Conservation (phyloP, 1,284 basidiomycete genomes). For the Ceratobasidium papillatum region DNA sequence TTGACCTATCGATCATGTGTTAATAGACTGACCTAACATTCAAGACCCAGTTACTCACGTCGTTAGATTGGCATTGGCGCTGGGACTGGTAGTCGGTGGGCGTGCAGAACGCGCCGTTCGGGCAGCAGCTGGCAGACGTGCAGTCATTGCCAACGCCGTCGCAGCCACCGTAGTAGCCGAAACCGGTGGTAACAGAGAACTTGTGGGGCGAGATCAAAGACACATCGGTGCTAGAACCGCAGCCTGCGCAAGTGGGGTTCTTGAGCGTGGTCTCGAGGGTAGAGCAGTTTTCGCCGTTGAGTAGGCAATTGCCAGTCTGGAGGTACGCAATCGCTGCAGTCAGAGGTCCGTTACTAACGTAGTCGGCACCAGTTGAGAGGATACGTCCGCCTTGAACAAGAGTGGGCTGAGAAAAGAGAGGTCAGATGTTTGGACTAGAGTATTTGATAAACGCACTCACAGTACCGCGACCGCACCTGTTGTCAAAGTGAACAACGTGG, state of each 20-base stretch:
- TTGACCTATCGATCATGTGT: slow-evolving; percentile 41
- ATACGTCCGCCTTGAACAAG: slow-evolving; percentile 47
- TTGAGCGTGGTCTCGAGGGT: slow-evolving; percentile 56
- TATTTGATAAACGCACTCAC: slow-evolving; percentile 44
- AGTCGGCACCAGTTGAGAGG: slow-evolving; percentile 50
- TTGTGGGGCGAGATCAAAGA: slow-evolving; percentile 57
- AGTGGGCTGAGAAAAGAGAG: slow-evolving; percentile 45
- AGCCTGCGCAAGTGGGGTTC: slow-evolving; percentile 55
- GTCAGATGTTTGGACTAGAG: background rate
- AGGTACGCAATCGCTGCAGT: slow-evolving; percentile 56
- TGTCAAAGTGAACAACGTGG: slow-evolving; percentile 49
- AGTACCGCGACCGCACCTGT: slow-evolving; percentile 54
- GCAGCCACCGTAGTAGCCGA: slow-evolving; percentile 58
- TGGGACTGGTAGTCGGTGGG: slow-evolving; percentile 53
- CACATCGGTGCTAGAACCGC: slow-evolving; percentile 58
- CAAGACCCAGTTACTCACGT: slow-evolving; percentile 48
- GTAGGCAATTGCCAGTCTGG: slow-evolving; percentile 55
- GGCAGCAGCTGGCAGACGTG: slow-evolving; percentile 48
- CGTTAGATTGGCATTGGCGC: slow-evolving; percentile 53
- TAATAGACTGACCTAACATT: background rate
- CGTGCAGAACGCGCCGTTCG: slow-evolving; percentile 50
- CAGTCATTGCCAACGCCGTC: slow-evolving; percentile 54
- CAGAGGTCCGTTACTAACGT: slow-evolving; percentile 53
- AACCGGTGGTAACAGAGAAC: slow-evolving; percentile 57
- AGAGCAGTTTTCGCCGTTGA: slow-evolving; percentile 59